A percentile compares a stretch with the other conserved stretches of the same genome.
phyloP scores from a whole-genome alignment of 106 monocot species.

The Dioscorea alata region DNA sequence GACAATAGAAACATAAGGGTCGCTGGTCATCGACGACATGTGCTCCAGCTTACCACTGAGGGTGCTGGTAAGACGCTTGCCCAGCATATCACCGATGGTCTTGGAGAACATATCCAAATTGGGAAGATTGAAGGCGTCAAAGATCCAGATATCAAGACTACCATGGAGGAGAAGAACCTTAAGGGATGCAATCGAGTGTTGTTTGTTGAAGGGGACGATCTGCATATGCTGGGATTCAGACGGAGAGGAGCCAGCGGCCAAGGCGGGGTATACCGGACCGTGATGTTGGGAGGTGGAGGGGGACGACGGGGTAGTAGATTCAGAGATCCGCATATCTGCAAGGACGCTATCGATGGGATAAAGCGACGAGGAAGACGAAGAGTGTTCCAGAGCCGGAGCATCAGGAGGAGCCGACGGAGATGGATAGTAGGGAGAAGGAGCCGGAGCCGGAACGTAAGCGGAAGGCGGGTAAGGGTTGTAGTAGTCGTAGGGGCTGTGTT shows the following conservation, averaged over 20 bases:
- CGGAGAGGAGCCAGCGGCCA: slow-evolving; percentile 1
- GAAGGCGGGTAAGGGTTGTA: not conserved
- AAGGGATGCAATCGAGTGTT: slow-evolving; percentile 25
- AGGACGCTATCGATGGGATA: slow-evolving; percentile 22
- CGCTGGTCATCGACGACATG: slow-evolving; percentile 65
- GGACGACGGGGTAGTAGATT: not conserved
- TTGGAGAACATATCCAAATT: slow-evolving; percentile 91
- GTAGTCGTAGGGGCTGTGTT: not conserved
- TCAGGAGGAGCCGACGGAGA: not conserved
- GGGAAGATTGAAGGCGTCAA: slow-evolving; percentile 61
- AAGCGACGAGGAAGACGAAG: slow-evolving; percentile 14
- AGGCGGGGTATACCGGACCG: not conserved
- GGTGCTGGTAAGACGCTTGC: slow-evolving; percentile 19
- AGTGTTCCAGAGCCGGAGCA: not conserved
- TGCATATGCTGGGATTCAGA: not conserved
- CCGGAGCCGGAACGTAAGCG: not conserved
- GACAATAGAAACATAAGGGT: slow-evolving; percentile 75
- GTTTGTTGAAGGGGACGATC: slow-evolving; percentile 1
- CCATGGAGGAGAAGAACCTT: slow-evolving; percentile 80
- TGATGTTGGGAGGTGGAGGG: slow-evolving; percentile 1
- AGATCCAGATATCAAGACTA: slow-evolving; percentile 62
- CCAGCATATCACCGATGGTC: slow-evolving; percentile 58
- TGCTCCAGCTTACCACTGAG: slow-evolving; percentile 42
- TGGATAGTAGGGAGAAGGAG: slow-evolving; percentile 9
- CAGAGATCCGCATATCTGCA: slow-evolving; percentile 23